Percentiles rank a stretch among this genome's conserved stretches.
Conservation (phyloP, 306 rosid genomes). For the Medicago arabica region DNA sequence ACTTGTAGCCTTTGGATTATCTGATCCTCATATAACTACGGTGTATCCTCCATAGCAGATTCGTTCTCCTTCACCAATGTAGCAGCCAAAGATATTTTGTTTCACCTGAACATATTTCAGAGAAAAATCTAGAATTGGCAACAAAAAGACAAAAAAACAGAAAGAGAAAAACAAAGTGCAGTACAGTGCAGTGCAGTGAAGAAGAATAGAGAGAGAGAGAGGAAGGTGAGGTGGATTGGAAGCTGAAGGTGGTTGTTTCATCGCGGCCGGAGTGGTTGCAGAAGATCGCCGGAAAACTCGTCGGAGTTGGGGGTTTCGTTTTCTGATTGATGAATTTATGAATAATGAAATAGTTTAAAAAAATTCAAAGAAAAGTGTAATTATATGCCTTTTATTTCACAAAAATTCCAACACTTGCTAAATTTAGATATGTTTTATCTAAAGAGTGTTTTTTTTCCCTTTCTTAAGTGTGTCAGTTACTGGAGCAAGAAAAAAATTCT, state of each 20-base stretch:
- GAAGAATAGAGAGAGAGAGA: background rate
- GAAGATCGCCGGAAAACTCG: background rate
- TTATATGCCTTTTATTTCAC: no score
- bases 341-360: no score
- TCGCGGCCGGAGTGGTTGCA: background rate
- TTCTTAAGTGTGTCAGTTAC: no score
- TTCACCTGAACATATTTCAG: background rate
- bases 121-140: background rate
- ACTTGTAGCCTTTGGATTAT: conserved; percentile 9
- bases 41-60: background rate
- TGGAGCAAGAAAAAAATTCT: no score
- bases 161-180: background rate
- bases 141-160: background rate
- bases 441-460: no score
- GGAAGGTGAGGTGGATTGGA: background rate
- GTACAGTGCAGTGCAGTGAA: background rate
- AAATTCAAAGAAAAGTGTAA: no score
- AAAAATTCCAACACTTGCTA: no score
- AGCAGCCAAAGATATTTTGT: background rate
- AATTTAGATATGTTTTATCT: no score
- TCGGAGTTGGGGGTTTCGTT: background rate
- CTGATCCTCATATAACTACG: background rate
- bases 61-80: background rate
- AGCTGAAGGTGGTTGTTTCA: background rate
- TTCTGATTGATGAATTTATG: no score